Evolutionary conservation across 768 basidiomycete species (phyloP).

Genomic region (Trametes sanguinea): DNA sequence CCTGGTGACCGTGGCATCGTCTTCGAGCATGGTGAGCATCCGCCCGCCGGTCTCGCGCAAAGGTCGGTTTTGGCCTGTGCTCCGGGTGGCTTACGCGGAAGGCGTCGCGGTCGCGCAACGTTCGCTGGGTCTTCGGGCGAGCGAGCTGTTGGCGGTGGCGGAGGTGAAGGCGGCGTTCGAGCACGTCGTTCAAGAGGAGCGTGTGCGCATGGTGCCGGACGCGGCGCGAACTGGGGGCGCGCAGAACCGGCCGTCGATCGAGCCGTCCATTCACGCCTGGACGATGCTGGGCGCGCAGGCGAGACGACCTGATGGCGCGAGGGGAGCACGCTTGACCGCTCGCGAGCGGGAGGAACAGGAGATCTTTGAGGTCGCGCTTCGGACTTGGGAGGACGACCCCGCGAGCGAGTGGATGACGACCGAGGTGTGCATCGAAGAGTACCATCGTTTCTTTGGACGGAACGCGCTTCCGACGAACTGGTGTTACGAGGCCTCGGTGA

Average conservation of each 20-base stretch:
- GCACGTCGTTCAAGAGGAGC: not conserved
- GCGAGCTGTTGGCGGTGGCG: not conserved
- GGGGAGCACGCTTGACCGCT: not conserved
- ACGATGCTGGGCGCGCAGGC: not conserved
- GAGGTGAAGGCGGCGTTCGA: not conserved
- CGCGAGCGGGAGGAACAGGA: not conserved
- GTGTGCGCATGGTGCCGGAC: not conserved
- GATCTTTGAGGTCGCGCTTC: not conserved
- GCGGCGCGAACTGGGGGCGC: not conserved
- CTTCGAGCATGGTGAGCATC: not conserved
- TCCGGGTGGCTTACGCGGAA: not conserved
- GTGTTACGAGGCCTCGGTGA: not conserved
- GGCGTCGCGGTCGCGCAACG: not conserved
- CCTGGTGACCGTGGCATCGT: not conserved
- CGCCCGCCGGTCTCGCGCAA: not conserved
- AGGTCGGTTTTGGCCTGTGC: not conserved
- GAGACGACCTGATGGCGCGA: too few species aligned
- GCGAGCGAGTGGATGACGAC: not conserved
- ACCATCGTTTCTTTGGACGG: not conserved
- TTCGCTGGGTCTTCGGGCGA: not conserved
- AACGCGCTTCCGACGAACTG: not conserved
- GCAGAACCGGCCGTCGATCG: not conserved
- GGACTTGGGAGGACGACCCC: not conserved
- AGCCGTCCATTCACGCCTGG: slow-evolving; percentile 2
- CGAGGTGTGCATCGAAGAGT: not conserved